These are phyloP conservation scores for Phytophthora tentaculata DNA, from an alignment of 352 stramenopile species.

Conservation along the genomic window DNA sequence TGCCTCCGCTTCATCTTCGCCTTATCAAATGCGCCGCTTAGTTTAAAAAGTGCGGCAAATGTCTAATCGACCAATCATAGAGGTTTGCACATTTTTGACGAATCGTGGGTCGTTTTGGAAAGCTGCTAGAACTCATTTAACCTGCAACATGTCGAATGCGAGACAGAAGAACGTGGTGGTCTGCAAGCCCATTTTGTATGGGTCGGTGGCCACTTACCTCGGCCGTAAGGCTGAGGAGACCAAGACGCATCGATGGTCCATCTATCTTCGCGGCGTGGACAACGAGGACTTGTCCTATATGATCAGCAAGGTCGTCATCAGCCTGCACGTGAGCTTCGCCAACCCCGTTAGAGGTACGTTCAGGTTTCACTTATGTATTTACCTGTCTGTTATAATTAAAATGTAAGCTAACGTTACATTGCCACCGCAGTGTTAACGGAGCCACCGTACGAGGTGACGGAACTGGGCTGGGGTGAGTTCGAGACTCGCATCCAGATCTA, in stretches of 20 bases:
- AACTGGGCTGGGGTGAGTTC: conserved; percentile 98
- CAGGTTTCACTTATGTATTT: conserved; percentile 1
- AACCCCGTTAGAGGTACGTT: conserved; percentile 89
- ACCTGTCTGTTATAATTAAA: conserved; percentile 6
- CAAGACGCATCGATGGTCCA: conserved; percentile 95
- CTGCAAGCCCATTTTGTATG: conserved; percentile 95
- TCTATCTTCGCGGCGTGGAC: conserved; percentile 94
- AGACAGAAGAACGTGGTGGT: conserved; percentile 85
- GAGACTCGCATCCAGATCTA: conserved; percentile 96
- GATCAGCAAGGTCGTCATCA: conserved; percentile 98
- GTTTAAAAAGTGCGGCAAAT: conserved; percentile 31
- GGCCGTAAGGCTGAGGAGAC: conserved; percentile 93
- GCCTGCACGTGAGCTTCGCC: conserved; percentile 95
- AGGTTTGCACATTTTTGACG: neutral
- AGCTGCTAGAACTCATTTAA: conserved; percentile 16
- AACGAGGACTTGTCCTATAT: conserved; percentile 95
- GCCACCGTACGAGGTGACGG: conserved; percentile 96
- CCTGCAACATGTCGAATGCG: conserved; percentile 61
- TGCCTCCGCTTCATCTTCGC: conserved; percentile 63
- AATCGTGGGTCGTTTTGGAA: conserved; percentile 3
- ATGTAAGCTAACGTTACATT: neutral
- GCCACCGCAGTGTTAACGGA: conserved; percentile 86
- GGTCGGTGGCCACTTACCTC: conserved; percentile 93
- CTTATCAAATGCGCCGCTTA: neutral
- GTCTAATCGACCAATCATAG: conserved; percentile 20